Conservation (phyloP, 2,329 filamentous ascomycete genomes). For the Xylariaceae sp. region DNA sequence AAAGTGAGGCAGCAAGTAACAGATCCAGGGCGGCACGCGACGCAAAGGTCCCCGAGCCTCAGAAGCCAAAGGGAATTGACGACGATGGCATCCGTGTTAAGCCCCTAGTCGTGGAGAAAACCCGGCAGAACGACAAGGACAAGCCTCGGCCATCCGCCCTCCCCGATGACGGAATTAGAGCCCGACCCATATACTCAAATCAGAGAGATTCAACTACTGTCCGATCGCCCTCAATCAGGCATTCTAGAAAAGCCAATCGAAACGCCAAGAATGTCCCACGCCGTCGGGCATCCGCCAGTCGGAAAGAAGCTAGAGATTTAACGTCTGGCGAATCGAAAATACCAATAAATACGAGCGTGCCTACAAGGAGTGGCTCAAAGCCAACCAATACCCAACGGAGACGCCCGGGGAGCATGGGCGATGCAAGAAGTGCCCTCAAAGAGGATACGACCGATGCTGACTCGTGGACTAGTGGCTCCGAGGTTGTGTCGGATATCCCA, state of each 20-base stretch:
- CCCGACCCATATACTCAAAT: slow-evolving; percentile 25
- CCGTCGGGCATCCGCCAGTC: slow-evolving; percentile 28
- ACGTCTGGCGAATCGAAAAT: slow-evolving; percentile 37
- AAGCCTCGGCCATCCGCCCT: slow-evolving; percentile 23
- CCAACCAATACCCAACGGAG: slow-evolving; percentile 25
- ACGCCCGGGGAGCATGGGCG: slow-evolving; percentile 22
- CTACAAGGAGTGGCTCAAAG: slow-evolving; percentile 25
- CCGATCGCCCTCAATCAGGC: slow-evolving; percentile 28
- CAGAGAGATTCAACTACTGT: slow-evolving; percentile 30
- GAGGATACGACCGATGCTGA: slow-evolving; percentile 34
- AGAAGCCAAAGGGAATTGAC: slow-evolving; percentile 24
- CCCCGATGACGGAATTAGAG: slow-evolving; percentile 37
- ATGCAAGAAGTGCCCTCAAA: slow-evolving; percentile 29
- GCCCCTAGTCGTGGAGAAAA: slow-evolving; percentile 22
- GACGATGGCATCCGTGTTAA: slow-evolving; percentile 33
- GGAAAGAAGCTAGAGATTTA: slow-evolving; percentile 34
- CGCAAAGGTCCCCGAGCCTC: slow-evolving; percentile 18
- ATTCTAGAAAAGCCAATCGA: slow-evolving; percentile 27
- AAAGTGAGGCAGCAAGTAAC: slow-evolving; percentile 23
- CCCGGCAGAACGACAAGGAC: slow-evolving; percentile 23
- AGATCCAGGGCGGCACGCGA: slow-evolving; percentile 24
- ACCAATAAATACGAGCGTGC: slow-evolving; percentile 36
- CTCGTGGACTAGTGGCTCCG: slow-evolving; percentile 35
- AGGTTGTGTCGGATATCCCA: slow-evolving; percentile 34
- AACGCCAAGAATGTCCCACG: slow-evolving; percentile 22